A percentile compares a stretch with the other conserved stretches of the same genome.
These are phyloP conservation scores for Aureobasidium sp. DNA, from an alignment of 2,329 filamentous ascomycete genomes.

Conservation along the genomic window DNA sequence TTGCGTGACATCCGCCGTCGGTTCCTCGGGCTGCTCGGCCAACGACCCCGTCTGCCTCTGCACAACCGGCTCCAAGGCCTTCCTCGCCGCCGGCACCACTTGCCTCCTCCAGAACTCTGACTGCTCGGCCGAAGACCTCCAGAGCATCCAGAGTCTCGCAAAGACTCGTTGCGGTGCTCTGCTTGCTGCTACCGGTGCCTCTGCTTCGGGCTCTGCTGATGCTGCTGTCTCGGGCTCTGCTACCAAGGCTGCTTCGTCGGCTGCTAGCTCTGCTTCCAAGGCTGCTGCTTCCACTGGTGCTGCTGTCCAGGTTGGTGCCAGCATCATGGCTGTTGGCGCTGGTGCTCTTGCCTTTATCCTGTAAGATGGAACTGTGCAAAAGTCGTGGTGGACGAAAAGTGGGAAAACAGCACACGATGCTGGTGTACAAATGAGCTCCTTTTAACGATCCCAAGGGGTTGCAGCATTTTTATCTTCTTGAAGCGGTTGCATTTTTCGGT, in stretches of 20 bases:
- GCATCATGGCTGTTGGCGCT: constrained; percentile 5
- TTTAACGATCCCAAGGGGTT: constrained; percentile 10
- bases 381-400: background rate
- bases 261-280: background rate
- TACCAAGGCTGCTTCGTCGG: background rate
- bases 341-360: constrained; percentile 13
- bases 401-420: background rate
- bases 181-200: background rate
- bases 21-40: constrained; percentile 40
- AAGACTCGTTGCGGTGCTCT: background rate
- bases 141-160: constrained; percentile 29
- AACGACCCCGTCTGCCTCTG: constrained; percentile 48
- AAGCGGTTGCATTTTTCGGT: background rate
- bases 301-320: constrained; percentile 14
- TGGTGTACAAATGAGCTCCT: background rate
- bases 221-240: constrained; percentile 5
- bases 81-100: constrained; percentile 33
- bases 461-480: background rate
- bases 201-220: constrained; percentile 13
- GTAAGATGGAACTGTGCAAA: background rate
- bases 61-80: constrained; percentile 33
- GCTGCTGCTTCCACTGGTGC: constrained; percentile 6
- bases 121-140: constrained; percentile 33
- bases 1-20: constrained; percentile 44
- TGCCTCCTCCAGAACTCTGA: constrained; percentile 31